phyloP scores from a whole-genome alignment of 1,284 basidiomycete species.

The Singerocomus inundabilis region DNA sequence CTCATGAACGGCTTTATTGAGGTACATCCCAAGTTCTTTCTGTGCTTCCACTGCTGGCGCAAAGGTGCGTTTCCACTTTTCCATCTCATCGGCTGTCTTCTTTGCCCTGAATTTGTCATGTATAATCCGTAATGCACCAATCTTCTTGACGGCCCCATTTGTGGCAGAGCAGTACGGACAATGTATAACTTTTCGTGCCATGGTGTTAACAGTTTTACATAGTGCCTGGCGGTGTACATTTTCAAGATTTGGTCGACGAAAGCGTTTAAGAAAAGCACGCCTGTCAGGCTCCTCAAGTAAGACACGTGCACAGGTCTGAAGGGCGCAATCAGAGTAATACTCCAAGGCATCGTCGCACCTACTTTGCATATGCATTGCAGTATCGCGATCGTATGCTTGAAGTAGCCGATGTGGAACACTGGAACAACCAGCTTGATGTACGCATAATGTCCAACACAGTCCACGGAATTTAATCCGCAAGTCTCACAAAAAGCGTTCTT shows the following conservation, averaged over 20 bases:
- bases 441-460: constrained; percentile 97
- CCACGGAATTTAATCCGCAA: constrained; percentile 88
- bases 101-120: constrained; percentile 98
- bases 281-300: constrained; percentile 90
- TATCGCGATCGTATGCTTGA: constrained; percentile 92
- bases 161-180: constrained; percentile 93
- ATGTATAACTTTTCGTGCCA: constrained; percentile 87
- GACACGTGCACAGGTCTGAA: constrained; percentile 89
- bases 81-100: constrained; percentile 89
- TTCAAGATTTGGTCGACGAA: constrained; percentile 89
- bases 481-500: constrained; percentile 94
- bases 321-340: constrained; percentile 3
- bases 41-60: constrained; percentile 81
- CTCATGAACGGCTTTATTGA: constrained; percentile 89
- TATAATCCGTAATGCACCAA: constrained; percentile 91
- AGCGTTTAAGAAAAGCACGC: constrained; percentile 81
- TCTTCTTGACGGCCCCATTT: constrained; percentile 98
- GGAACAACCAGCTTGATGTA: constrained; percentile 96
- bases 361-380: constrained; percentile 98
- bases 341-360: constrained; percentile 17
- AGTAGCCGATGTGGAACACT: constrained; percentile 98
- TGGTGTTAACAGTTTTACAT: constrained; percentile 86
- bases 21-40: constrained; percentile 82
- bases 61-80: constrained; percentile 87
- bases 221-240: constrained; percentile 88